Conservation (phyloP, 169 alveolate species). For the Eimeria sp. region DNA sequence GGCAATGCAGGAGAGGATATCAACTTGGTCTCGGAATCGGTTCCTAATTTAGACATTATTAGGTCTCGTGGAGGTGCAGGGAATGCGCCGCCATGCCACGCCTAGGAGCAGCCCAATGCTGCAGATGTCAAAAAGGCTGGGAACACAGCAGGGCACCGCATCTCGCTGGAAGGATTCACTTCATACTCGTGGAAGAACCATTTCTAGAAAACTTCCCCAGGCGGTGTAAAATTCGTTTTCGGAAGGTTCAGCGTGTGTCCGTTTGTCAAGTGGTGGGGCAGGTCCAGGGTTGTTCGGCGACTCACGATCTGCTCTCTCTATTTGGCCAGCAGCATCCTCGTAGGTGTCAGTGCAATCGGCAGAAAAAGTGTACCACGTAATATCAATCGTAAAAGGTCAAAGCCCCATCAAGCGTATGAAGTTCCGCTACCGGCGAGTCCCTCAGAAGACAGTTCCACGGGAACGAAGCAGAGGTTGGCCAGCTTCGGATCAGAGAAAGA, state of each 20-base stretch:
- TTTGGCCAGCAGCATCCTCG: not conserved
- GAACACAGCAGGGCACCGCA: not conserved
- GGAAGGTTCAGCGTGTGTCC: not conserved
- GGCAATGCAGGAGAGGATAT: not conserved
- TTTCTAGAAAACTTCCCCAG: not conserved
- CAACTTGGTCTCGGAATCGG: not conserved
- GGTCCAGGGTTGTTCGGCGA: too few relatives aligned
- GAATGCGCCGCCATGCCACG: not conserved
- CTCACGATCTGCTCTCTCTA: not conserved
- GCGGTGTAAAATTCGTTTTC: not conserved
- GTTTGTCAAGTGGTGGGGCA: not conserved
- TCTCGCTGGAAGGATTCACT: not conserved
- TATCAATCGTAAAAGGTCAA: too few relatives aligned
- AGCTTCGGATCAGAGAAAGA: too few relatives aligned
- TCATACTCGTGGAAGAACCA: not conserved
- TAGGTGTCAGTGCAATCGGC: not conserved
- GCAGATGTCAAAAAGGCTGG: not conserved
- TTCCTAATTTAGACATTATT: not conserved
- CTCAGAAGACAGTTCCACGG: too few relatives aligned
- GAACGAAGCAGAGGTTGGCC: too few relatives aligned
- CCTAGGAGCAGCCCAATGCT: not conserved
- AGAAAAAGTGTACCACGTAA: too few relatives aligned
- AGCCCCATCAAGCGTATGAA: too few relatives aligned
- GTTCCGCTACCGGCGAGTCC: too few relatives aligned
- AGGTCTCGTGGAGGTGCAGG: not conserved